Evolutionary conservation across 371 early-diverging fungal genomes (phyloP), one percentile per base, ranked within the genome.

Genomic region (Rhizopus microsporus): DNA sequence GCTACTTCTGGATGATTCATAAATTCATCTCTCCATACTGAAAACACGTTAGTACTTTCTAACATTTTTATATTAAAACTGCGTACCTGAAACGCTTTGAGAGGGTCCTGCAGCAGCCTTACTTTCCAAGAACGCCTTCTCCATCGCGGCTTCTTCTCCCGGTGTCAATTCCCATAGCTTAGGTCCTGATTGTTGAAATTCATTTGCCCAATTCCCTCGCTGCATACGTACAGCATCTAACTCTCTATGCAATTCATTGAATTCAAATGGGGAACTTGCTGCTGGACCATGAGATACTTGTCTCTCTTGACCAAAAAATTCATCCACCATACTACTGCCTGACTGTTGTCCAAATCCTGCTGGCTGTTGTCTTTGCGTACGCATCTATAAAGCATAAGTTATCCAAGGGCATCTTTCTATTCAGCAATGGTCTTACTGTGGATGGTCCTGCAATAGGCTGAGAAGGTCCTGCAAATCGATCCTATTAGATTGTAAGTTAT

Each of bases 11-110:
- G 82, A 29, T 75, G 78, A 38, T 79, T 75, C 78, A 82, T 77
- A 56, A 81, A 87, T 56, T 87, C 84, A 4, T 81, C 74, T 54
- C 76, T 72, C 87, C 87, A 87, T 3, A 68, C 84, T 73, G 63
- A 55, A 53, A 23, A 31, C 9, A 38, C 51, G 52, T 35, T 4
- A 33, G 16, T 8, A 51, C 29, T 51, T 35, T 12, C 17, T 45
- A 34, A 51, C 16, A 40, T 39, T 8, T 29, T n/a, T 12, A 34
- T 44, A 17, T 58, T 38, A n/a, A 12, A 17, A 53, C n/a, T 29
- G n/a, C 17, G 61, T 72, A 75, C 67, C 62, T 50, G 65, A 68
- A 35, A 55, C 60, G 51, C 51, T 57, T 49, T 66, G 67, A 39
- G 62, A 60, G n/a, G 71, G 61, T 8, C 69, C 70, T 15, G 77